Evolutionary conservation across 805 yeast species (phyloP).

Genomic region (Kodamaea kakaduensis): DNA sequence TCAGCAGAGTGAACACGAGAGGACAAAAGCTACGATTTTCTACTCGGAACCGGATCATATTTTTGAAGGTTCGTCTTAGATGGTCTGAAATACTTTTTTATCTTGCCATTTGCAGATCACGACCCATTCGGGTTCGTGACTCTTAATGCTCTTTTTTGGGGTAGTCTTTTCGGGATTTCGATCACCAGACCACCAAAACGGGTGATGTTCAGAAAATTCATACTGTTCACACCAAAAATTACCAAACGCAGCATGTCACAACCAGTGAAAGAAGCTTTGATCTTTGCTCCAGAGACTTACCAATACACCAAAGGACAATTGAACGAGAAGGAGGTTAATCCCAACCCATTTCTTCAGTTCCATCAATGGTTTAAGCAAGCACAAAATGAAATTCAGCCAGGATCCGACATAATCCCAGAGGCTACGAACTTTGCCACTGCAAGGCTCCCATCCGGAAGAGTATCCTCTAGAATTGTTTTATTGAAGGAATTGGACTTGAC

Average conservation of each 20-base stretch:
- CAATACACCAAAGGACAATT: conserved; percentile 74
- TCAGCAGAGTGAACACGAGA: too few species aligned
- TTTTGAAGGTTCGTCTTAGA: too few species aligned
- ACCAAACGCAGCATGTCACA: conserved; percentile 3
- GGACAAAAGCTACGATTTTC: too few species aligned
- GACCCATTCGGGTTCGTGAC: too few species aligned
- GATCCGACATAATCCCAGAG: conserved; percentile 59
- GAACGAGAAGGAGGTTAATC: conserved; percentile 47
- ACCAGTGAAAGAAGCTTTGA: conserved; percentile 21
- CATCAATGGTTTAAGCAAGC: conserved; percentile 69
- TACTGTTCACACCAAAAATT: background rate
- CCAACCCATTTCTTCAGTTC: conserved; percentile 74
- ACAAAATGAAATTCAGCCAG: conserved; percentile 37
- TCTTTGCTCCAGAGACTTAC: conserved; percentile 82
- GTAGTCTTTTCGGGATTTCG: too few species aligned
- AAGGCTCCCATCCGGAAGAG: conserved; percentile 82
- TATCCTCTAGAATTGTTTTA: conserved; percentile 77
- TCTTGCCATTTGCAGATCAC: too few species aligned
- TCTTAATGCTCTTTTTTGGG: too few species aligned
- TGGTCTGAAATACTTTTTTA: too few species aligned
- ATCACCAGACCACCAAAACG: too few species aligned
- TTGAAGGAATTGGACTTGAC: conserved; percentile 83
- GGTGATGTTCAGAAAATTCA: conserved; percentile 4
- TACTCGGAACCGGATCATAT: too few species aligned
- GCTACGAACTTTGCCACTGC: conserved; percentile 87